Evolutionary conservation across 805 yeast species (phyloP), one percentile per base, ranked within the genome.

Genomic region (Lipomyces starkeyi): DNA sequence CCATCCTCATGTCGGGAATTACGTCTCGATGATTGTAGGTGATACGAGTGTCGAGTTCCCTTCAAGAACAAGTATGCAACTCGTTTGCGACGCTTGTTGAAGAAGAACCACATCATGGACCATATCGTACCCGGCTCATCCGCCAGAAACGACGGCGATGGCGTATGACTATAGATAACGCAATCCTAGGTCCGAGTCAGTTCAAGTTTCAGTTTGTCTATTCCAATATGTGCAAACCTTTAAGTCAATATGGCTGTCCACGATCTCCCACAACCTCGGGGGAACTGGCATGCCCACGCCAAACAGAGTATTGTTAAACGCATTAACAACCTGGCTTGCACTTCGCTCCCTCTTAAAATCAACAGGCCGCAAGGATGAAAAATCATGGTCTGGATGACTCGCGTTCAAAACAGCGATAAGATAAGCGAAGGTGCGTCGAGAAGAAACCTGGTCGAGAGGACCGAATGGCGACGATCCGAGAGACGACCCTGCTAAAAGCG

Each of bases 311-410:
- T 91, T 91, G 77, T 93, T 92, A 75, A 95, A 88, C 64, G 88
- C 67, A 86, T 86, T 72, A 87, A 84, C 65, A 83, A 86, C 76
- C 77, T 80, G 71, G 74, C 78, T 58, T 75, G 78, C 62, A 78
- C 66, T 71, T 17, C 71, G 68, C 58, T 81, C 85, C n/a, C 91
- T 85, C 54, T 82, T 80, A 78, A 90, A 90, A 77, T 87, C 89
- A 22, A 83, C 83, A 1, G 99, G 99, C 75, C 91, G 92, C 70
- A 95, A 84, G 32, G 89, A 85, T 13, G 96, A 85, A 74, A 94
- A 95, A 76, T 95, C 99, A 75, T 95, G 97, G 77, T 95, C 99
- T 0, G 99, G 98, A 76, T 91, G 94, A 3, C 96, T 89, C 7
- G 96, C 91, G 78, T 95, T 95, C 63, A 95, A 83, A 47, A 93